Conservation (phyloP, 306 rosid species). For the Cucumis melo region DNA sequence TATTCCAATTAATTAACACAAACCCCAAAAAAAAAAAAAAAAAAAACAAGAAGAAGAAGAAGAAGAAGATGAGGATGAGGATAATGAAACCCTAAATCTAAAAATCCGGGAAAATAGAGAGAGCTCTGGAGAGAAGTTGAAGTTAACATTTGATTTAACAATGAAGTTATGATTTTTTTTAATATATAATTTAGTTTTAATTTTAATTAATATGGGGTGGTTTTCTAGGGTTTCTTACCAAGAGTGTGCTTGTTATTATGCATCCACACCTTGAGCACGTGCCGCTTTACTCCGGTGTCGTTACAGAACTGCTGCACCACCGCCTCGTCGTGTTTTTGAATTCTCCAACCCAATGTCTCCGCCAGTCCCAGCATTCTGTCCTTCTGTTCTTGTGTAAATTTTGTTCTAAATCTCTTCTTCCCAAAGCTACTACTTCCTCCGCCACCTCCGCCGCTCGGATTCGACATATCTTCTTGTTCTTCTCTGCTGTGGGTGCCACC, state of each 20-base stretch:
- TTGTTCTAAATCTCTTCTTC: constrained; percentile 65
- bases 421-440: constrained; percentile 4
- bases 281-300: constrained; percentile 76
- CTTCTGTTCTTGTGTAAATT: constrained; percentile 72
- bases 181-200: background rate
- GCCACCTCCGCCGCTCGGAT: constrained; percentile 48
- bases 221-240: constrained; percentile 77
- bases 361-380: constrained; percentile 78
- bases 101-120: constrained; percentile 13
- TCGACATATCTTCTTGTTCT: constrained; percentile 73
- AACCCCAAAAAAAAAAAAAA: background rate
- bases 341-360: constrained; percentile 78
- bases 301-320: constrained; percentile 64
- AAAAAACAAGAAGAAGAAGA: background rate
- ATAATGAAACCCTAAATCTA: background rate
- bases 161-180: background rate
- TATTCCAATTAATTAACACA: constrained; percentile 6
- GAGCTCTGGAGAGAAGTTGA: background rate
- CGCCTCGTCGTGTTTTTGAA: constrained; percentile 81
- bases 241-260: constrained; percentile 99
- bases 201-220: background rate
- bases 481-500: constrained; percentile 48
- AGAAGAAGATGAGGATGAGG: background rate
- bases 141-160: background rate
- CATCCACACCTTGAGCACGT: constrained; percentile 98